Evolutionary conservation across 352 stramenopile species (phyloP).

Genomic region (Blastocystis sp.): DNA sequence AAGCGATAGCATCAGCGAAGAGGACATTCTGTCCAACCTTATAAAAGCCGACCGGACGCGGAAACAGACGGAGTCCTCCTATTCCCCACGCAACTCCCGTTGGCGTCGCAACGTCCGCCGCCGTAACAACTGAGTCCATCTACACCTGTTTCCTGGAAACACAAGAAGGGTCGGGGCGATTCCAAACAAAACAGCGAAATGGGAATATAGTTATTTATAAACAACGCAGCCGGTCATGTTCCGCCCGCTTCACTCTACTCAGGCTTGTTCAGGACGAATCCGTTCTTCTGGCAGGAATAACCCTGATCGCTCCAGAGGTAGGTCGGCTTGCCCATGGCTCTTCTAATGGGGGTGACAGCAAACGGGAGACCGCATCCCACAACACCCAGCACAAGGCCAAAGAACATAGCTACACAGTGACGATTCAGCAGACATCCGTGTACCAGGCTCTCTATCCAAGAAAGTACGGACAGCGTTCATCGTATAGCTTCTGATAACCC

Average conservation of each 20-base stretch:
- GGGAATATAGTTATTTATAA: not conserved
- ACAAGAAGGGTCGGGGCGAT: too few species aligned
- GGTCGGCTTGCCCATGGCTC: conserved; percentile 25
- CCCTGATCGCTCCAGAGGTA: conserved; percentile 57
- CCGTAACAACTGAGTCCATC: too few species aligned
- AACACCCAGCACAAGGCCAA: conserved; percentile 25
- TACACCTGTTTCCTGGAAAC: too few species aligned
- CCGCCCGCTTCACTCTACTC: not conserved
- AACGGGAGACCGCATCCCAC: conserved; percentile 57
- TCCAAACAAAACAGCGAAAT: conserved; percentile 35
- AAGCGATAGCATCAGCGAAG: not conserved
- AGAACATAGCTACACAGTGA: conserved; percentile 50
- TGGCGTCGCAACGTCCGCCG: too few species aligned
- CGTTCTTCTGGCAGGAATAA: conserved; percentile 59
- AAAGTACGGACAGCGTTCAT: conserved; percentile 67
- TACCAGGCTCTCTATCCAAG: conserved; percentile 68
- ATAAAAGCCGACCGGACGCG: too few species aligned
- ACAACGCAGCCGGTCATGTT: not conserved
- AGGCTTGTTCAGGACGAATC: conserved; percentile 43
- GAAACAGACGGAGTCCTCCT: too few species aligned
- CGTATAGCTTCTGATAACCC: conserved; percentile 36
- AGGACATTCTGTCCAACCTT: not conserved
- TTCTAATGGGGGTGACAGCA: conserved; percentile 29
- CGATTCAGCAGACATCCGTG: too few species aligned
- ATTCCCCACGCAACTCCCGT: too few species aligned